Percentiles rank a stretch among this genome's conserved stretches.
Evolutionary conservation across 73 alveolate species (phyloP).

Genomic region (Paramecium pentaurelia): DNA sequence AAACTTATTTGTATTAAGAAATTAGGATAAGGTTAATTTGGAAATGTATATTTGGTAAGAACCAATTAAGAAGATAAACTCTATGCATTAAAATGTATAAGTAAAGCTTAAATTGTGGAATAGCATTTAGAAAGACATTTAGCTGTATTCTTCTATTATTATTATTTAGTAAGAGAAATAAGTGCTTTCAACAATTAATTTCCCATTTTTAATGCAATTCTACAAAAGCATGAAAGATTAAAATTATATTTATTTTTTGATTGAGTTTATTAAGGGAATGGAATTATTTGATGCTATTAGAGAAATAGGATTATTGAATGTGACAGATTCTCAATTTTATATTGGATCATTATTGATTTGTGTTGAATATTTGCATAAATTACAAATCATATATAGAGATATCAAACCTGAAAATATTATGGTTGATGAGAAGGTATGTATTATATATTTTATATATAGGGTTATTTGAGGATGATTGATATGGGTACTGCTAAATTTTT

Average conservation of each 20-base stretch:
- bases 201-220: slow-evolving; percentile 72
- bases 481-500: slow-evolving; percentile 72
- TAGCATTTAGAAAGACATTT: slow-evolving; percentile 58
- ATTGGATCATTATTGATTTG: slow-evolving; percentile 68
- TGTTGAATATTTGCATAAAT: slow-evolving; percentile 76
- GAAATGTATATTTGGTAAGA: slow-evolving; percentile 66
- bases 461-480: slow-evolving; percentile 70
- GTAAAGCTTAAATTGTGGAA: slow-evolving; percentile 60
- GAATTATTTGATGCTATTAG: slow-evolving; percentile 77
- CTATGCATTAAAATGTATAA: slow-evolving; percentile 69
- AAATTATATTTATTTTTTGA: slow-evolving; percentile 63
- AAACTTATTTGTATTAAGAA: slow-evolving; percentile 57
- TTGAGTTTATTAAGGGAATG: slow-evolving; percentile 67
- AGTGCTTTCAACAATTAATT: slow-evolving; percentile 57
- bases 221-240: slow-evolving; percentile 72
- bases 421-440: slow-evolving; percentile 66
- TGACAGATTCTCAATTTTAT: slow-evolving; percentile 66
- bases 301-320: slow-evolving; percentile 65
- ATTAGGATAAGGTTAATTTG: slow-evolving; percentile 69
- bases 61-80: background rate
- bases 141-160: background rate
- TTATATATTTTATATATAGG: background rate
- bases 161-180: slow-evolving; percentile 52
- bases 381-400: slow-evolving; percentile 70
- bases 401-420: slow-evolving; percentile 82